phyloP scores from a whole-genome alignment of 208 protist species.

The Willaertia magna region DNA sequence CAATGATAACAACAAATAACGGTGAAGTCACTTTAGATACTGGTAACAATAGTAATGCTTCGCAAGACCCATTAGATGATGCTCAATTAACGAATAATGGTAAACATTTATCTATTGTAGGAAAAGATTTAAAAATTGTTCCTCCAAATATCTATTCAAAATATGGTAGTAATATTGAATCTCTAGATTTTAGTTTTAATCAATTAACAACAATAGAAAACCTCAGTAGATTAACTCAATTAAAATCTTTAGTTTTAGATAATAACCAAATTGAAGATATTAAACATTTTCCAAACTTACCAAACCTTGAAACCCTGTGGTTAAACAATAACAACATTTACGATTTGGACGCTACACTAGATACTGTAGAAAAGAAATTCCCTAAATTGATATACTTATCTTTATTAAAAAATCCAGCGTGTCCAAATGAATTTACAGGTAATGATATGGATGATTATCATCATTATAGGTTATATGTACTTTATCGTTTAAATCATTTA shows the following conservation, averaged over 20 bases:
- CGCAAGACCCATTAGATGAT: background rate
- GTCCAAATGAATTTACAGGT: conserved; percentile 34
- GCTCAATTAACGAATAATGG: background rate
- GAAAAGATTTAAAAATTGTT: background rate
- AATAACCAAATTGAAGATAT: conserved; percentile 32
- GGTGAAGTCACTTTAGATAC: no score
- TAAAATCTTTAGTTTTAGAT: conserved; percentile 37
- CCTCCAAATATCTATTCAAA: background rate
- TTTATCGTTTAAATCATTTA: conserved; percentile 24
- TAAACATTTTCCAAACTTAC: conserved; percentile 21
- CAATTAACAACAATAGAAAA: background rate
- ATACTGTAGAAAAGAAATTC: conserved; percentile 8
- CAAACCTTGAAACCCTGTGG: conserved; percentile 36
- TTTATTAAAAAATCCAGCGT: conserved; percentile 33
- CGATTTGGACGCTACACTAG: conserved; percentile 31
- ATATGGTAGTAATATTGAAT: background rate
- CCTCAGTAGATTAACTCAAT: background rate
- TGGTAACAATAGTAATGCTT: no score
- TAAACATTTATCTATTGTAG: background rate
- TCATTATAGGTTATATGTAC: conserved; percentile 29
- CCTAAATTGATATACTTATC: conserved; percentile 31
- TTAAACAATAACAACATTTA: conserved; percentile 38
- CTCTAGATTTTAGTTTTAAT: background rate
- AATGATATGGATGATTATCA: conserved; percentile 24
- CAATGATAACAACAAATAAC: no score